A percentile compares a stretch with the other conserved stretches of the same genome.
These are phyloP conservation scores for Wickerhamiella australiensis DNA, from an alignment of 805 yeast genomes.

Conservation along the genomic window DNA sequence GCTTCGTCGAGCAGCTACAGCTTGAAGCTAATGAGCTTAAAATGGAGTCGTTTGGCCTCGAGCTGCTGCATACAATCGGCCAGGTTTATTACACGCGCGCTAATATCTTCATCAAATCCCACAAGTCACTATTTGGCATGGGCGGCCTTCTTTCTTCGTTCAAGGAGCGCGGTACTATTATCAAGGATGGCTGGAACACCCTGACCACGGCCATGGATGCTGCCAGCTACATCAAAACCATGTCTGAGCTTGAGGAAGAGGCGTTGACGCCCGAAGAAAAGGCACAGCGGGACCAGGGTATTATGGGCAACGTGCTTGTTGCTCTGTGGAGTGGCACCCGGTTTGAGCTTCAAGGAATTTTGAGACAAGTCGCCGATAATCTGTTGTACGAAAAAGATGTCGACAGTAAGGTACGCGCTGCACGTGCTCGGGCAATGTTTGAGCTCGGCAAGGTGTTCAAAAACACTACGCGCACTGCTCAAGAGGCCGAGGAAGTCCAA, in stretches of 20 bases:
- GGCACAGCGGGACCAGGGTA: slow-evolving; percentile 66
- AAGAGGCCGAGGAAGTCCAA: slow-evolving; percentile 82
- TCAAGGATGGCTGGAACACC: slow-evolving; percentile 73
- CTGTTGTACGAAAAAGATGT: slow-evolving; percentile 59
- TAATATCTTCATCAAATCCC: slow-evolving; percentile 56
- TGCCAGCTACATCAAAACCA: slow-evolving; percentile 60
- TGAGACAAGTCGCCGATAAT: slow-evolving; percentile 69
- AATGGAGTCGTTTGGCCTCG: slow-evolving; percentile 90
- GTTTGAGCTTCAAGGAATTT: slow-evolving; percentile 68
- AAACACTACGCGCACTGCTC: slow-evolving; percentile 57
- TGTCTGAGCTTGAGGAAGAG: slow-evolving; percentile 59
- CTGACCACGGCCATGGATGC: slow-evolving; percentile 81
- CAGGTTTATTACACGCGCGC: slow-evolving; percentile 66
- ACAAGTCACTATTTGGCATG: slow-evolving; percentile 65
- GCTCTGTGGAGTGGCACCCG: slow-evolving; percentile 94
- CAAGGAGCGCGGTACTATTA: slow-evolving; percentile 71
- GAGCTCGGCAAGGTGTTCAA: slow-evolving; percentile 61
- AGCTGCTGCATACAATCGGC: slow-evolving; percentile 69
- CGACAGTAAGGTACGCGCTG: slow-evolving; percentile 47
- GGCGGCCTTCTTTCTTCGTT: slow-evolving; percentile 71
- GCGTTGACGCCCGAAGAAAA: slow-evolving; percentile 45
- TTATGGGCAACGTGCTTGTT: slow-evolving; percentile 81
- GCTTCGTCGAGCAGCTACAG: slow-evolving; percentile 52
- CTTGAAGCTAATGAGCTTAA: slow-evolving; percentile 85
- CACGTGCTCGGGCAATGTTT: slow-evolving; percentile 68